Evolutionary conservation across 768 basidiomycete species (phyloP).

Genomic region (Collybia sordida): DNA sequence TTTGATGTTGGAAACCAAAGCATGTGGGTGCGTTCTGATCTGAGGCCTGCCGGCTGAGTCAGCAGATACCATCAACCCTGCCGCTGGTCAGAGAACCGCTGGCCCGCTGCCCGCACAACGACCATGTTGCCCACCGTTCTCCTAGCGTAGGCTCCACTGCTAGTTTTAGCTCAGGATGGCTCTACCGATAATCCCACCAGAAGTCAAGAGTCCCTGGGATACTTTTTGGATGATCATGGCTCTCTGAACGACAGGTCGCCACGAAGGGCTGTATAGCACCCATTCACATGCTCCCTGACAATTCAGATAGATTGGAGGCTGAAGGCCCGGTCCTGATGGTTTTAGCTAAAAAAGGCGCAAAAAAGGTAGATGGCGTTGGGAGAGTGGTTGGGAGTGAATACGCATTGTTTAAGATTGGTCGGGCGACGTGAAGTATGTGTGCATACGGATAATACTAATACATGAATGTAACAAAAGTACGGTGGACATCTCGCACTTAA

Average conservation of each 20-base stretch:
- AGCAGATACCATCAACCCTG: no score
- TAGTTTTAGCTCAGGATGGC: conserved; percentile 53
- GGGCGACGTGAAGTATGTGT: conserved; percentile 29
- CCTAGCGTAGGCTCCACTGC: conserved; percentile 28
- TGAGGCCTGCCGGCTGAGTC: no score
- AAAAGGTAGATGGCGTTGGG: conserved; percentile 54
- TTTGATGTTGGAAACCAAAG: no score
- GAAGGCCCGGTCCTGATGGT: conserved; percentile 39
- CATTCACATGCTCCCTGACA: conserved; percentile 50
- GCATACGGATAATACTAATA: no score
- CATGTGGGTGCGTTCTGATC: no score
- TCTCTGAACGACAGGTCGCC: conserved; percentile 61
- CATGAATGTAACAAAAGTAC: no score
- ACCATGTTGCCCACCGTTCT: conserved; percentile 18
- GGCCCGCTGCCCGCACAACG: conserved; percentile 9
- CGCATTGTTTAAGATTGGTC: conserved; percentile 70
- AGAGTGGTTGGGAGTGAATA: conserved; percentile 73
- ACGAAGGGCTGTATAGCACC: conserved; percentile 54
- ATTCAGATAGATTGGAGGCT: conserved; percentile 4
- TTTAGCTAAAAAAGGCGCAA: conserved; percentile 44
- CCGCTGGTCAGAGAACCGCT: no score
- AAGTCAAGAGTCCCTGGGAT: conserved; percentile 56
- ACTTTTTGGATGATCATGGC: conserved; percentile 80
- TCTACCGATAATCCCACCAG: conserved; percentile 50
- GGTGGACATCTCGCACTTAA: no score